Percentiles rank a stretch among this genome's conserved stretches.
These are phyloP conservation scores for Paramecium bursaria DNA, from an alignment of 73 alveolate genomes.

Conservation along the genomic window DNA sequence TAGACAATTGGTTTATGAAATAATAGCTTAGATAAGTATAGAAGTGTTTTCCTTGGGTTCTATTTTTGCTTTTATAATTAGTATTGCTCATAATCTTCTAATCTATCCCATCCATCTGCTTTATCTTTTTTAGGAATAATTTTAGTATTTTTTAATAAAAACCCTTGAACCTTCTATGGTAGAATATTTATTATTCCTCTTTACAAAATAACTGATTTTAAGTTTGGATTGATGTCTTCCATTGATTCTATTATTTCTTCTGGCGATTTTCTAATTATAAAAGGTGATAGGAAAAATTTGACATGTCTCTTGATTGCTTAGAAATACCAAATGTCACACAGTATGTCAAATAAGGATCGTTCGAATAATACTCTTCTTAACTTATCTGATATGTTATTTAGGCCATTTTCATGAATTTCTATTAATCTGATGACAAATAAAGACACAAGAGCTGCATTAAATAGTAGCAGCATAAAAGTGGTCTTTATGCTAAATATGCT, in stretches of 20 bases:
- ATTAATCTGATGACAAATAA: not conserved
- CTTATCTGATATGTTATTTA: not conserved
- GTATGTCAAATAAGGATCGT: constrained; percentile 43
- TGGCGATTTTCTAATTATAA: constrained; percentile 45
- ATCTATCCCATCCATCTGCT: constrained; percentile 56
- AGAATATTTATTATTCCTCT: constrained; percentile 33
- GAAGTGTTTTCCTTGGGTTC: constrained; percentile 1
- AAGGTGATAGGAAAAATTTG: constrained; percentile 36
- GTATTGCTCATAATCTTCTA: constrained; percentile 25
- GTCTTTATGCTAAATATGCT: not conserved
- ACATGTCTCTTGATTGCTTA: constrained; percentile 57
- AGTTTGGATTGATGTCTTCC: constrained; percentile 44
- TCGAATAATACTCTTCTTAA: constrained; percentile 23
- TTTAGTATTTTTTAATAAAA: not conserved
- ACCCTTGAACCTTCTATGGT: not conserved
- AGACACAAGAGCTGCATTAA: not conserved
- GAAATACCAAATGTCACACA: constrained; percentile 54
- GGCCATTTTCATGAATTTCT: not conserved
- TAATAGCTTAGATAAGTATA: not conserved
- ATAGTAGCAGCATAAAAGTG: not conserved
- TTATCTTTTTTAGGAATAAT: not conserved
- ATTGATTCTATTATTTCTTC: constrained; percentile 38
- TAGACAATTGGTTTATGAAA: constrained; percentile 48
- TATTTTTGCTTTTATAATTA: not conserved
- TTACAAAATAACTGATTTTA: not conserved